Evolutionary conservation across 805 yeast genomes (phyloP).

Genomic region (Yamadazyma nakazawae): DNA sequence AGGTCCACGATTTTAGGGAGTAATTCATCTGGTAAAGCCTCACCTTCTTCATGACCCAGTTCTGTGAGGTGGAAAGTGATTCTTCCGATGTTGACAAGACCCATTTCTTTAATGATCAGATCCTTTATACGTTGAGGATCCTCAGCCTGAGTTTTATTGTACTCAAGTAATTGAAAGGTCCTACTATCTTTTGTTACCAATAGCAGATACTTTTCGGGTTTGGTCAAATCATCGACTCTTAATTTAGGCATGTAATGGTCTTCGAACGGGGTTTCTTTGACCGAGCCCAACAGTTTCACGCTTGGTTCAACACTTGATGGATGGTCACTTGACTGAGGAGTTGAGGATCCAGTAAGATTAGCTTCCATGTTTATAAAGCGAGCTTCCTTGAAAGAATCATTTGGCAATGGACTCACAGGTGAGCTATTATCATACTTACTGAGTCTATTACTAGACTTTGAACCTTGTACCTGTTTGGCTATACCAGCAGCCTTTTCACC

Average conservation of each 20-base stretch:
- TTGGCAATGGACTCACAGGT: constrained; percentile 14
- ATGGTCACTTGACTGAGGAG: constrained; percentile 5
- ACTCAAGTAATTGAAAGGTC: constrained; percentile 44
- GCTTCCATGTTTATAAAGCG: constrained; percentile 13
- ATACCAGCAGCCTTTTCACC: constrained; percentile 39
- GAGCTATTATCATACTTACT: constrained; percentile 10
- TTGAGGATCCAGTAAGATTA: constrained; percentile 5
- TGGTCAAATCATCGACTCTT: not conserved
- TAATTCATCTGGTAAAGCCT: constrained; percentile 46
- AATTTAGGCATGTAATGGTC: constrained; percentile 24
- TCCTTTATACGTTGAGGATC: constrained; percentile 37
- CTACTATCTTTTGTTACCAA: constrained; percentile 64
- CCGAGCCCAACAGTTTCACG: constrained; percentile 1
- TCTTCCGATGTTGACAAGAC: constrained; percentile 27
- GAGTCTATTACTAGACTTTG: constrained; percentile 7
- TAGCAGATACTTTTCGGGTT: constrained; percentile 20
- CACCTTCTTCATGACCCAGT: constrained; percentile 57
- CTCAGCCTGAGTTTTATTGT: constrained; percentile 12
- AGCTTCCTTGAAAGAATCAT: constrained; percentile 9
- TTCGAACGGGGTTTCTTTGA: constrained; percentile 17
- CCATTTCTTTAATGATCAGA: constrained; percentile 35
- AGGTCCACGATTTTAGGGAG: constrained; percentile 29
- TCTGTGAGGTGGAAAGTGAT: constrained; percentile 63
- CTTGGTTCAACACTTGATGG: constrained; percentile 5
- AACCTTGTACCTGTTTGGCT: constrained; percentile 27